Base-by-base conservation (phyloP, 306 rosid genomes). In the Ormosia semicastrata region DNA sequence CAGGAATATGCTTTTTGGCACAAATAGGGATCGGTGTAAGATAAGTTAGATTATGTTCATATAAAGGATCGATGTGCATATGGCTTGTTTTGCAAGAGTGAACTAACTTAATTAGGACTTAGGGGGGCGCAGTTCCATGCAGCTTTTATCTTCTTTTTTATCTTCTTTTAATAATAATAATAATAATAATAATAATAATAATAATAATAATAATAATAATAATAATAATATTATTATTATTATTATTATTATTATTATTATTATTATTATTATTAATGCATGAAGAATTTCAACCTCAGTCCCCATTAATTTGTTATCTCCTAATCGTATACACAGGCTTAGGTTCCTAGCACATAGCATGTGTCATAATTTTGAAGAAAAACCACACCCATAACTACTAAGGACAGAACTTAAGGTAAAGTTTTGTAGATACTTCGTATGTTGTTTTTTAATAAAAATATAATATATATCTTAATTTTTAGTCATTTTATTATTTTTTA, bases 271-370 rank as follows among this genome's bases (percentile, higher is more conserved):
- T 3, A 70, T 17, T 79, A 79, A 32, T 70, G 83, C 77, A 32
- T 9, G 63, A 69, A 34, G 69, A 79, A 69, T 70, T 70, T 70
- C 78, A 71, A 71, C 54, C 29, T 46, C 44, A 36, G 34, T 32
- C 64, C 33, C 70, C 43, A 14, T 60, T 60, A 18, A 24, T 47
- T 58, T 34, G 56, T 40, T 67, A 33, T 46, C 29, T 69, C 7
- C 6, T 40, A 8, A 47, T 65, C 4, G 0, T 52, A 8, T 12
- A 8, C 30, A 18, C 50, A 62, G 72, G 57, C 74, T 49, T 81
- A 81, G 74, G 40, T 76, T 9, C 59, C 80, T 73, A 81, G 6
- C 13, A 32, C 59, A 40, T 81, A 81, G 85, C 84, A 81, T 58
- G 80, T 81, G 67, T 32, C 66, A 6, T n/a, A 2, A 11, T 15